phyloP scores from a whole-genome alignment of 306 rosid species.

The Cercis canadensis region DNA sequence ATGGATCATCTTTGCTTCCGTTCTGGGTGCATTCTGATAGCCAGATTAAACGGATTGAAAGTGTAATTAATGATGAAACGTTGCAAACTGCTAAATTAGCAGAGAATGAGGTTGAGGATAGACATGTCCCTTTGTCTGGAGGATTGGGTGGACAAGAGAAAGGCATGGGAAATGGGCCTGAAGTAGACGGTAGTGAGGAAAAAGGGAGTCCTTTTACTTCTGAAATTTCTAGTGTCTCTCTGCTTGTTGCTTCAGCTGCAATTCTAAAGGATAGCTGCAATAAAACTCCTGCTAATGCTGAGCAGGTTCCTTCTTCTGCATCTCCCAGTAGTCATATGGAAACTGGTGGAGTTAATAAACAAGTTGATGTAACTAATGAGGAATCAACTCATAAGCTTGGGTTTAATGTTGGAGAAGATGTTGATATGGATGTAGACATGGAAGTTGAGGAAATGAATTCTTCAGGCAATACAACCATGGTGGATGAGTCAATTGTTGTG shows the following conservation, averaged over 20 bases:
- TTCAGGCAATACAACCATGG: constrained; percentile 45
- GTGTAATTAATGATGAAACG: constrained; percentile 57
- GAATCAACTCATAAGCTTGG: constrained; percentile 52
- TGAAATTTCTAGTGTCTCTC: constrained; percentile 48
- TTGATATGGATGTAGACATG: constrained; percentile 99
- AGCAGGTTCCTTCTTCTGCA: constrained; percentile 43
- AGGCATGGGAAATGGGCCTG: constrained; percentile 42
- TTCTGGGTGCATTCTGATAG: constrained; percentile 87
- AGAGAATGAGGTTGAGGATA: constrained; percentile 49
- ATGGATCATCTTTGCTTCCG: constrained; percentile 76
- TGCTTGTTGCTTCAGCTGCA: constrained; percentile 35
- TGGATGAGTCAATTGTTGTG: constrained; percentile 38
- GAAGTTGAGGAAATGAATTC: constrained; percentile 81
- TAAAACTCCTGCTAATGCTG: constrained; percentile 35
- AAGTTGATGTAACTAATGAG: constrained; percentile 48
- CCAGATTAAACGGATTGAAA: constrained; percentile 73
- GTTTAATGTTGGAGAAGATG: constrained; percentile 64
- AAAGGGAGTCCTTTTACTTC: constrained; percentile 34
- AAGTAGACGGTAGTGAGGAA: constrained; percentile 39
- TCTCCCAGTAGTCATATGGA: constrained; percentile 39
- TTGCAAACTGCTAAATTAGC: constrained; percentile 44
- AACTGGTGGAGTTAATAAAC: constrained; percentile 42
- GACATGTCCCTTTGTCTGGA: constrained; percentile 38
- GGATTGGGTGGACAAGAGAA: constrained; percentile 40
- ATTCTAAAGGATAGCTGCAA: constrained; percentile 31